Percentiles rank a stretch among this genome's conserved stretches.
These are phyloP conservation scores for Ophiosphaerella herpotricha DNA, from an alignment of 2,329 filamentous ascomycete genomes.

Conservation along the genomic window DNA sequence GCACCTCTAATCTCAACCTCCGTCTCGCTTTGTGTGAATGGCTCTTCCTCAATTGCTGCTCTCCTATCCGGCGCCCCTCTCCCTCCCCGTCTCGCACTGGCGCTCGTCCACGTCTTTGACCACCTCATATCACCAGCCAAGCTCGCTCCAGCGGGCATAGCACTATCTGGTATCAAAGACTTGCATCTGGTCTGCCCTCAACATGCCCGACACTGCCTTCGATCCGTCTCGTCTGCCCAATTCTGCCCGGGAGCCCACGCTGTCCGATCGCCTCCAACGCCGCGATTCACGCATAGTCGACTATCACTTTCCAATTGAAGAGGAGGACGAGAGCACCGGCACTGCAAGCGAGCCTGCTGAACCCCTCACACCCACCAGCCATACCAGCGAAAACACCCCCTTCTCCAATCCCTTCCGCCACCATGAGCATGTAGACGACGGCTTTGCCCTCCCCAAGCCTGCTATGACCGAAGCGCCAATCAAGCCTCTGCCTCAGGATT, in stretches of 20 bases:
- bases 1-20: background rate
- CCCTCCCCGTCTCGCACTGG: conserved; percentile 24
- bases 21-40: conserved; percentile 35
- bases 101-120: conserved; percentile 26
- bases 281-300: conserved; percentile 36
- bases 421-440: conserved; percentile 28
- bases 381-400: conserved; percentile 35
- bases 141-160: conserved; percentile 43
- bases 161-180: background rate
- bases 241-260: conserved; percentile 23
- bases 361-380: conserved; percentile 46
- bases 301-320: conserved; percentile 38
- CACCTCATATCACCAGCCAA: conserved; percentile 39
- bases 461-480: conserved; percentile 6
- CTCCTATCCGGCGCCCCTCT: conserved; percentile 19
- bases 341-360: conserved; percentile 47
- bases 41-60: conserved; percentile 33
- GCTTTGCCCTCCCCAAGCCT: conserved; percentile 21
- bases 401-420: conserved; percentile 37
- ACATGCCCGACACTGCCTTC: conserved; percentile 32
- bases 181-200: background rate
- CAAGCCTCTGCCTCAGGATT: conserved; percentile 8
- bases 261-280: conserved; percentile 25
- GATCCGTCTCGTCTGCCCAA: conserved; percentile 22
- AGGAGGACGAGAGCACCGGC: conserved; percentile 47